A percentile compares a stretch with the other conserved stretches of the same genome.
Evolutionary conservation across 257 asterid genomes (phyloP).

Genomic region (Striga asiatica): DNA sequence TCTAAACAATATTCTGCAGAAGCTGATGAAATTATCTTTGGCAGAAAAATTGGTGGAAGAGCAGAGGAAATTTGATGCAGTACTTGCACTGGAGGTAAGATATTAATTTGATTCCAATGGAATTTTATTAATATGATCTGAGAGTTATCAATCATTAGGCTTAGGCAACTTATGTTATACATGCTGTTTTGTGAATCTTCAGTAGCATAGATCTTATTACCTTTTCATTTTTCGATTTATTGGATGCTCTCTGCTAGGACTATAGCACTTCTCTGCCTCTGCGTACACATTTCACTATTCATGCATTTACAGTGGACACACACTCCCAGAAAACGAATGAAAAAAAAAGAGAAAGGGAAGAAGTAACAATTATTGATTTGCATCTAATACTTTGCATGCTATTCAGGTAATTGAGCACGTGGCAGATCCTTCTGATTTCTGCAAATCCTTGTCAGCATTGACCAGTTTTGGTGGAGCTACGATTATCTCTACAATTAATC

Average conservation of each 20-base stretch:
- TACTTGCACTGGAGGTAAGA: constrained; percentile 78
- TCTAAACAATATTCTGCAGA: constrained; percentile 14
- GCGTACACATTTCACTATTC: not conserved
- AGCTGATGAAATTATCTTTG: constrained; percentile 27
- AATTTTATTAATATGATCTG: not conserved
- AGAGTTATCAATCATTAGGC: not conserved
- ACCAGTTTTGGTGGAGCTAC: constrained; percentile 61
- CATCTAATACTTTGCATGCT: constrained; percentile 11
- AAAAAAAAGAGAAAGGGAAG: too few relatives aligned
- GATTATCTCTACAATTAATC: constrained; percentile 76
- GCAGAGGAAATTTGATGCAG: constrained; percentile 73
- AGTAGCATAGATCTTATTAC: not conserved
- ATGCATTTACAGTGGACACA: not conserved
- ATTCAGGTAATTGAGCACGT: constrained; percentile 93
- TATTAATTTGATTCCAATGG: not conserved
- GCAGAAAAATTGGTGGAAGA: constrained; percentile 90
- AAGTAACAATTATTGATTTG: constrained; percentile 2
- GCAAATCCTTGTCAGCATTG: constrained; percentile 82
- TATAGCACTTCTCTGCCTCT: not conserved
- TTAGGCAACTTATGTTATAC: not conserved
- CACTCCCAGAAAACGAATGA: not conserved
- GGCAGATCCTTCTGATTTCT: constrained; percentile 76
- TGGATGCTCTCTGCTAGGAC: not conserved
- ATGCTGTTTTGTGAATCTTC: not conserved
- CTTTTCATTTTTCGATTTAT: not conserved